phyloP scores from a whole-genome alignment of 495 filamentous ascomycete genomes.

The Cercophora newfieldiana region DNA sequence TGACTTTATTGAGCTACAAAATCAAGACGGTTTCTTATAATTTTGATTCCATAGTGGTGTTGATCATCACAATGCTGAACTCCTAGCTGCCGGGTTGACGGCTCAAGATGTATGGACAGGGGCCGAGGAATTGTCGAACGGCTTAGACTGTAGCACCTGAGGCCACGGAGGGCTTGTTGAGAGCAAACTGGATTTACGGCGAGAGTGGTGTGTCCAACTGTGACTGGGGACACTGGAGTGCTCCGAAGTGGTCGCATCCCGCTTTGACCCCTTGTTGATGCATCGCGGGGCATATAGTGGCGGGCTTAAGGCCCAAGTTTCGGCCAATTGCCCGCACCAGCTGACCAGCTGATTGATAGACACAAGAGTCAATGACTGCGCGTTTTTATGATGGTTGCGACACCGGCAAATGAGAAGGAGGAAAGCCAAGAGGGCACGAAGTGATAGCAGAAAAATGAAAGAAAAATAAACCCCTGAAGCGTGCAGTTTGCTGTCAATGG shows the following conservation, averaged over 20 bases:
- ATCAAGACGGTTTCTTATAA: not conserved
- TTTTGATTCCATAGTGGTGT: too few relatives aligned
- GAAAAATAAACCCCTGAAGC: constrained; percentile 10
- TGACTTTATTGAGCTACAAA: constrained; percentile 4
- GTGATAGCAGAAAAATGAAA: not conserved
- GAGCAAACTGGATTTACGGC: not conserved
- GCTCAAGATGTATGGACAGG: too few relatives aligned
- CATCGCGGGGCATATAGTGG: constrained; percentile 5
- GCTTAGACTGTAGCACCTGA: too few relatives aligned
- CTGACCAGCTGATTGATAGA: not conserved
- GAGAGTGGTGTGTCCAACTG: not conserved
- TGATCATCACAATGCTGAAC: too few relatives aligned
- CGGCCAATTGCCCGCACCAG: not conserved
- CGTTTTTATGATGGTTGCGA: not conserved
- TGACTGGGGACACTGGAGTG: not conserved
- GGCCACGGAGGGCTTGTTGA: too few relatives aligned
- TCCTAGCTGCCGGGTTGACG: too few relatives aligned
- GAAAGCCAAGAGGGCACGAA: not conserved
- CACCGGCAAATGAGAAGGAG: not conserved
- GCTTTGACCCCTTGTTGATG: constrained; percentile 13
- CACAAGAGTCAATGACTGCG: not conserved
- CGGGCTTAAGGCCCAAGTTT: not conserved
- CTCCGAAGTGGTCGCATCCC: not conserved
- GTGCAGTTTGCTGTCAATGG: not conserved
- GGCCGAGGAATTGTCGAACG: too few relatives aligned